Conservation (phyloP, 1,139 yeast species). For the Geotrichum australiense region DNA sequence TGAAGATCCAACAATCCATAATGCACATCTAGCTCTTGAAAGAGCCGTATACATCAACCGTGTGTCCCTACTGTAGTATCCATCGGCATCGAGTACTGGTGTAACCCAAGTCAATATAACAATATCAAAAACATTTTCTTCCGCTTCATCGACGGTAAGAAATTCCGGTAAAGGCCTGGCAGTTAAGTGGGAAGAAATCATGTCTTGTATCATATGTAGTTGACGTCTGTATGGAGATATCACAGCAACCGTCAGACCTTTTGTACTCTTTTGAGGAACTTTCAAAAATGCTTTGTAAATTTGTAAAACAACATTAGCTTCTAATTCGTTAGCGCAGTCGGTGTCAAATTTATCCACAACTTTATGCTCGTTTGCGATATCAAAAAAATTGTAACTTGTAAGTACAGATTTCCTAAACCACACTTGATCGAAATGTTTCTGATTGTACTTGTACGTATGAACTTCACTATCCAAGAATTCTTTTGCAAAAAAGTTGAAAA, state of each 20-base stretch:
- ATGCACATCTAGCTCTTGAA: conserved; percentile 83
- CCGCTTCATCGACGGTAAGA: conserved; percentile 95
- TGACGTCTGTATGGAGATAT: conserved; percentile 95
- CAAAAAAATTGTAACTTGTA: conserved; percentile 73
- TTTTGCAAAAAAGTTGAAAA: conserved; percentile 74
- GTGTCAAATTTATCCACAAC: background rate
- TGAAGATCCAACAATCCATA: conserved; percentile 81
- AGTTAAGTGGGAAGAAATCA: conserved; percentile 58
- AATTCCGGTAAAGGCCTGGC: conserved; percentile 66
- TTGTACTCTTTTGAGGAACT: conserved; percentile 37
- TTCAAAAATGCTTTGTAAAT: conserved; percentile 40
- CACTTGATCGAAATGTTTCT: conserved; percentile 54
- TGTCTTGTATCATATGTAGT: conserved; percentile 48
- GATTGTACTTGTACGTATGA: conserved; percentile 52
- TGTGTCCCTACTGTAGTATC: no score
- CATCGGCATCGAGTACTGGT: no score
- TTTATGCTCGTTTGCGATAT: conserved; percentile 34
- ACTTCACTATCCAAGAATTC: conserved; percentile 79
- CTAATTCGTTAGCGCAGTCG: background rate
- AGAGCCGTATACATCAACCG: conserved; percentile 94
- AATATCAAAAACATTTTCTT: conserved; percentile 95
- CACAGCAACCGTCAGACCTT: conserved; percentile 72
- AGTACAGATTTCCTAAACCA: conserved; percentile 65
- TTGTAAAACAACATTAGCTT: conserved; percentile 33
- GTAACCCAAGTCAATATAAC: conserved; percentile 92